Evolutionary conservation across 305 asterid species (phyloP).

Genomic region (Nicotiana rustica): DNA sequence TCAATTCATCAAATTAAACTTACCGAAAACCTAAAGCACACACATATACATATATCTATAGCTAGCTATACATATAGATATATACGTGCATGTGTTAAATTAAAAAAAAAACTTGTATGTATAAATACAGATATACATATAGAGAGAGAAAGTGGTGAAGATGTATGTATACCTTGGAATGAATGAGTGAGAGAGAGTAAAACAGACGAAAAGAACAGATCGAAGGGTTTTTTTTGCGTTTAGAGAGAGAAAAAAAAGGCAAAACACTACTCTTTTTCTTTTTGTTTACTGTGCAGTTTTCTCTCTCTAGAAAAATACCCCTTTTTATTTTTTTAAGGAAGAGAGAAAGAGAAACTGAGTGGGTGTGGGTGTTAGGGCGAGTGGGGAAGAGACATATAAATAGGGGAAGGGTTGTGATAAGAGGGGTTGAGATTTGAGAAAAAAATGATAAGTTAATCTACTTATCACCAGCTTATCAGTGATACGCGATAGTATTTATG

Average conservation of each 20-base stretch:
- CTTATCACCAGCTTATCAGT: background rate
- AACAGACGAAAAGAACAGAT: constrained; percentile 36
- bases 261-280: constrained; percentile 16
- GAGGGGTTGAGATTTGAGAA: background rate
- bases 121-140: background rate
- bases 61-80: background rate
- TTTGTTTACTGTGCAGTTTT: background rate
- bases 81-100: constrained; percentile 31
- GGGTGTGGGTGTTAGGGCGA: constrained; percentile 30
- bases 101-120: background rate
- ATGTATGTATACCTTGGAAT: constrained; percentile 41
- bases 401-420: constrained; percentile 47
- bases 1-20: constrained; percentile 30
- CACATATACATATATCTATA: background rate
- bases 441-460: too few species aligned
- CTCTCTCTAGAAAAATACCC: constrained; percentile 29
- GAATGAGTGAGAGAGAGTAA: constrained; percentile 43
- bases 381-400: constrained; percentile 46
- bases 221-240: constrained; percentile 49
- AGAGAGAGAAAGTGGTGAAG: constrained; percentile 2
- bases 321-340: constrained; percentile 22
- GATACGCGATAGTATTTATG: rapidly evolving
- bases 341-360: constrained; percentile 39
- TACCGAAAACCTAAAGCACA: background rate
- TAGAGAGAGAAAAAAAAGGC: constrained; percentile 36